phyloP scores from a whole-genome alignment of 345 rosid genomes.

The Populus deltoides region DNA sequence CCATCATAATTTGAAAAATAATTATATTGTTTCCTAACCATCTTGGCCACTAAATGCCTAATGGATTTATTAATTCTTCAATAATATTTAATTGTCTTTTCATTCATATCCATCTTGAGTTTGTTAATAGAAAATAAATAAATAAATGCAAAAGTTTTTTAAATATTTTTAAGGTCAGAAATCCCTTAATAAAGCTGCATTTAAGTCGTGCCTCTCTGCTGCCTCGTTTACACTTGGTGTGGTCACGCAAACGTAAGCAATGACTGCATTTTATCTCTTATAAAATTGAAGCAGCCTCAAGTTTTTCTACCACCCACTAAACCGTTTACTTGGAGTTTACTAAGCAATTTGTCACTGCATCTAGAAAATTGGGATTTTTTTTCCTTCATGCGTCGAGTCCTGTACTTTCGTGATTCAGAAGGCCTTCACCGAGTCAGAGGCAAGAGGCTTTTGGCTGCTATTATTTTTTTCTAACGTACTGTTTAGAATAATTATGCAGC shows the following conservation, averaged over 20 bases:
- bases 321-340: conserved; percentile 20
- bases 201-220: neutral
- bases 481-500: neutral
- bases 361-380: neutral
- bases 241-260: neutral
- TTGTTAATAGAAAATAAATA: too few species aligned
- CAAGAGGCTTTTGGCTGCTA: neutral
- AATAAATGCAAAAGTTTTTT: neutral
- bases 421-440: neutral
- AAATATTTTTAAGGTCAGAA: too few species aligned
- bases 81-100: too few species aligned
- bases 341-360: neutral
- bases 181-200: too few species aligned
- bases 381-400: neutral
- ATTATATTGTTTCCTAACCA: neutral
- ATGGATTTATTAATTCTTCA: too few species aligned
- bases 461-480: neutral
- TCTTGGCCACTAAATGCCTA: too few species aligned
- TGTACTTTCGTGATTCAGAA: neutral
- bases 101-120: too few species aligned
- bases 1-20: neutral
- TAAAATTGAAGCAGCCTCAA: too few species aligned
- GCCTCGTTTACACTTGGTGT: neutral
- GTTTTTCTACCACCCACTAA: neutral
- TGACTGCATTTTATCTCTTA: neutral